phyloP scores from a whole-genome alignment of 257 asterid species.

The Solanum ossicruentum region DNA sequence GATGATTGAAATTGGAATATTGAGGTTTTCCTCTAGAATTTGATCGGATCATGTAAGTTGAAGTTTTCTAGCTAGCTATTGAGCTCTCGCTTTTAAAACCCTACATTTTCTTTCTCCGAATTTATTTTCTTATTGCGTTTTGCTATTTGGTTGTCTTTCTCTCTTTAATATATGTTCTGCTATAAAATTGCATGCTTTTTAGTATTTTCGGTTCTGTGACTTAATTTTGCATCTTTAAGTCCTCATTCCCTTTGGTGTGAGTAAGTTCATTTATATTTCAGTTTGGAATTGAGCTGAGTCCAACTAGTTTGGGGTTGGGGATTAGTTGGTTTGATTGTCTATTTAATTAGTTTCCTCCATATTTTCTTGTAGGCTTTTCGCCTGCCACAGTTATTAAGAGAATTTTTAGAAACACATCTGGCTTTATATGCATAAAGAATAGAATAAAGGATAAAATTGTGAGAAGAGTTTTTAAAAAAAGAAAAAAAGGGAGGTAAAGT shows the following conservation, averaged over 20 bases:
- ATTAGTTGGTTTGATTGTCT: background rate
- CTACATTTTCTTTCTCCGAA: background rate
- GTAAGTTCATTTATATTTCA: background rate
- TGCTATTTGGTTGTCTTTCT: background rate
- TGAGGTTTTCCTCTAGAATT: background rate
- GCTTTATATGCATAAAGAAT: background rate
- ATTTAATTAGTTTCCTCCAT: background rate
- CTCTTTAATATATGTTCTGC: background rate
- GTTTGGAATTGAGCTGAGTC: background rate
- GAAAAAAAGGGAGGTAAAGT: background rate
- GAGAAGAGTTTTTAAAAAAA: background rate
- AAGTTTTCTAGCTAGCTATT: background rate
- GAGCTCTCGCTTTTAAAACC: background rate
- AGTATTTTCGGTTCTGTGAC: background rate
- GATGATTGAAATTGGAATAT: background rate
- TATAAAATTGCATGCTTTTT: background rate
- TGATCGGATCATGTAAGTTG: background rate
- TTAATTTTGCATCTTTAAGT: background rate
- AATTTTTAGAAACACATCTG: background rate
- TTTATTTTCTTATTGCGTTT: background rate
- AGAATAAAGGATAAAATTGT: background rate
- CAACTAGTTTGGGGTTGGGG: background rate
- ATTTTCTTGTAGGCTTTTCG: background rate
- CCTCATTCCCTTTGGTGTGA: background rate
- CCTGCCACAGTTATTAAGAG: background rate